A percentile compares a stretch with the other conserved stretches of the same genome.
Evolutionary conservation across 306 rosid species (phyloP).

Genomic region (Fragaria nilgerrensis): DNA sequence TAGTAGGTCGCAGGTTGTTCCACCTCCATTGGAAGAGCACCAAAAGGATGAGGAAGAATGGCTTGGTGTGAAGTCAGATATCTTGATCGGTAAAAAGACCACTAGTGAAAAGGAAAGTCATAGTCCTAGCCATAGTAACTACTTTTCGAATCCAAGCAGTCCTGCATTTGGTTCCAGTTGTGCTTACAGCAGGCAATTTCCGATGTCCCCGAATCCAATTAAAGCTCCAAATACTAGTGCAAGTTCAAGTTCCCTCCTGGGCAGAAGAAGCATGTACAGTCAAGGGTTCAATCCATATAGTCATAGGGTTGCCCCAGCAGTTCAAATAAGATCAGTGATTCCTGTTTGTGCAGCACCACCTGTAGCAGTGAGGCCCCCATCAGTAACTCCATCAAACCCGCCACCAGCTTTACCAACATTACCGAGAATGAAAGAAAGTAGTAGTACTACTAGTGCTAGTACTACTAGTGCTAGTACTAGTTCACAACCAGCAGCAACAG

Average conservation of each 20-base stretch:
- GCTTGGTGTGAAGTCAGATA: conserved; percentile 19
- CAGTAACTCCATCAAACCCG: neutral
- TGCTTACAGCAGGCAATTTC: conserved; percentile 20
- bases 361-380: neutral
- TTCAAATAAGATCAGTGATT: conserved; percentile 39
- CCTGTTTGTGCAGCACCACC: conserved; percentile 43
- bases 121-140: neutral
- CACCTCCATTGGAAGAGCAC: conserved; percentile 31
- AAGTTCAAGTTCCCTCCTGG: neutral
- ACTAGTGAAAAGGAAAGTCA: conserved; percentile 7
- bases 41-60: conserved; percentile 35
- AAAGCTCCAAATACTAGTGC: conserved; percentile 1
- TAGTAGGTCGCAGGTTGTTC: conserved; percentile 16
- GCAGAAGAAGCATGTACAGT: conserved; percentile 11
- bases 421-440: neutral
- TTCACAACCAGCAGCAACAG: neutral
- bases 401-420: neutral
- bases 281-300: conserved; percentile 25
- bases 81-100: neutral
- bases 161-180: conserved; percentile 12
- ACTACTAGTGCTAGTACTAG: neutral
- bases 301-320: conserved; percentile 38
- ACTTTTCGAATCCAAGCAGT: neutral
- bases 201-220: conserved; percentile 7
- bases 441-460: neutral